Base-by-base conservation (phyloP, 306 rosid species). In the Castanea crenata region DNA sequence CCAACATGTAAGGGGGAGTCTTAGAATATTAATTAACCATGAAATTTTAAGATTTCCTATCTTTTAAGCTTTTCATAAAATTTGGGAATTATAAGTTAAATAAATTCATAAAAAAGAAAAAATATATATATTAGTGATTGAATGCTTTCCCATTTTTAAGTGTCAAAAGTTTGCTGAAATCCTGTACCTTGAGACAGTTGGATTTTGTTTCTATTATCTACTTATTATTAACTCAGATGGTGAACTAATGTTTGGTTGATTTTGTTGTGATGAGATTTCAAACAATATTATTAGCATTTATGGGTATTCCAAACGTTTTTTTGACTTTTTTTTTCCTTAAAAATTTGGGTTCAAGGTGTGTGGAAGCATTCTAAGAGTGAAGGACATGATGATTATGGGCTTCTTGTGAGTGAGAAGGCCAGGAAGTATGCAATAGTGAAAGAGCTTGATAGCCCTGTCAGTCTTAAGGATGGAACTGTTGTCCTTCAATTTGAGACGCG, bases 331-430 rank as follows among this genome's bases (percentile, higher is more conserved):
- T 5, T 34, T 35, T 35, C 5, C 0, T 35, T 4, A 4, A 32
- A 5, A 18, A 49, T 84, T 73, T 3, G 75, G 69, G 54, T 63
- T 87, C 14, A 80, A 95, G 99, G 99, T 81, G 89, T 89, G 23
- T 95, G 99, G 99, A 95, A 88, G 84, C 98, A 88, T 78, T 76
- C 93, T 1, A 85, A 89, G 96, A 95, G 99, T 78, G 99, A 95
- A 49, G 99, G 97, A 1, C 99, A 95, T 65, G 98, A 91, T 52
- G 99, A 95, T 68, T 81, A 83, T 65, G 99, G 99, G 61, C 99
- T 95, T 85, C 88, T 95, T 31, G 97, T 95, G 54, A 95, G 96
- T 75, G 95, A 95, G 84, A 85, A 78, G 80, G 99, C 99, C 12
- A 91, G 88, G 79, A 95, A 95, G 77, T 92, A 92, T 46, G 99